phyloP scores from a whole-genome alignment of 106 monocot genomes.

The Narthecium ossifragum region DNA sequence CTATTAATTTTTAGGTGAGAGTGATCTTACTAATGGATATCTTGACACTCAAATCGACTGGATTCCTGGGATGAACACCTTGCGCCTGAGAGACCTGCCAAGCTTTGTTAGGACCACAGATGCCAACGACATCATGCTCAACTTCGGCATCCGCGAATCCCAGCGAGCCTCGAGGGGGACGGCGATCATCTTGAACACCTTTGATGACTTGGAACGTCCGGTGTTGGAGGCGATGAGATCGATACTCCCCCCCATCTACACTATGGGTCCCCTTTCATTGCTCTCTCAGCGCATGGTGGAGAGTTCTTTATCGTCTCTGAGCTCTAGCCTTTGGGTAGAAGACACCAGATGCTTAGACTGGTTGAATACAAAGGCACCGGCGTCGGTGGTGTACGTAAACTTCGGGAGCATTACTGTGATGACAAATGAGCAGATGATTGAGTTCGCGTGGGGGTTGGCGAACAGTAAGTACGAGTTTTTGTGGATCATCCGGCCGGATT shows the following conservation, averaged over 20 bases:
- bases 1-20: conserved; percentile 6
- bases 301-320: background rate
- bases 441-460: no score
- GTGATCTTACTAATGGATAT: conserved; percentile 8
- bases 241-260: background rate
- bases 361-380: no score
- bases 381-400: conserved; percentile 14
- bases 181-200: background rate
- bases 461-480: no score
- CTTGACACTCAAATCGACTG: conserved; percentile 9
- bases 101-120: background rate
- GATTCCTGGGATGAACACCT: background rate
- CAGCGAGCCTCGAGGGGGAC: background rate
- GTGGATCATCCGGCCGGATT: no score
- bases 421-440: background rate
- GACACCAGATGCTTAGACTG: background rate
- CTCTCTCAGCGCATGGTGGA: no score
- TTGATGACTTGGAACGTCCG: background rate
- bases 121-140: conserved; percentile 2
- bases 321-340: background rate
- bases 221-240: background rate
- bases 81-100: conserved; percentile 4
- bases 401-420: background rate
- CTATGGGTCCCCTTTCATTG: background rate
- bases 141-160: background rate